Conservation (phyloP, 1,139 yeast species). For the Kodamaea alishanica region DNA sequence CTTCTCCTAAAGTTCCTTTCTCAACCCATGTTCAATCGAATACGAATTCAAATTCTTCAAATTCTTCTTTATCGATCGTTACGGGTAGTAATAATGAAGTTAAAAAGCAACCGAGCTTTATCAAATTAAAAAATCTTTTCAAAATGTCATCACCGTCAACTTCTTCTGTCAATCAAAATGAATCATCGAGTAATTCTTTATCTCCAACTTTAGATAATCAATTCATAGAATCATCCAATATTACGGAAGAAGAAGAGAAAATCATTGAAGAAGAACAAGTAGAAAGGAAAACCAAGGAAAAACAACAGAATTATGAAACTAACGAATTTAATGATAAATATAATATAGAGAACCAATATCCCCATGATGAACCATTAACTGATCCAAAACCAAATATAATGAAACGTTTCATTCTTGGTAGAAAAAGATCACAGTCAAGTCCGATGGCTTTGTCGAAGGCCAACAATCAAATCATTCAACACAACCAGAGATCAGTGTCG, state of each 20-base stretch:
- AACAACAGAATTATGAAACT: not conserved
- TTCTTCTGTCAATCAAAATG: not conserved
- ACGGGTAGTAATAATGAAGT: slow-evolving; percentile 7
- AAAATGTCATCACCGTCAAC: slow-evolving; percentile 10
- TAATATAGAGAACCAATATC: not conserved
- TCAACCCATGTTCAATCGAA: too few species aligned
- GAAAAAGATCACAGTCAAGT: slow-evolving; percentile 26
- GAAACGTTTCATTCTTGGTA: slow-evolving; percentile 16
- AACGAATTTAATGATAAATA: not conserved
- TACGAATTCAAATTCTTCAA: too few species aligned
- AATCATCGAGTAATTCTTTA: not conserved
- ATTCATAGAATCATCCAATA: too few species aligned
- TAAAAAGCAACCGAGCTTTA: slow-evolving; percentile 13
- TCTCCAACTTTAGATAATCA: too few species aligned
- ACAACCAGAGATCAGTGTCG: too few species aligned
- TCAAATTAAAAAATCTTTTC: slow-evolving; percentile 15
- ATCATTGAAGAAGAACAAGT: not conserved
- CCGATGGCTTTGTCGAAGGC: slow-evolving; percentile 9
- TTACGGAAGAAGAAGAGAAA: not conserved
- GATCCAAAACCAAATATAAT: slow-evolving; percentile 5
- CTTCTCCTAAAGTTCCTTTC: too few species aligned
- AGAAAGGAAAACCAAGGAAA: not conserved
- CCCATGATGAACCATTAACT: not conserved
- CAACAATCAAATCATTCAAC: too few species aligned
- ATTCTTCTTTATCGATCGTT: too few species aligned